Conservation (phyloP, 2,329 filamentous ascomycete species). For the Biscogniauxia sp. region DNA sequence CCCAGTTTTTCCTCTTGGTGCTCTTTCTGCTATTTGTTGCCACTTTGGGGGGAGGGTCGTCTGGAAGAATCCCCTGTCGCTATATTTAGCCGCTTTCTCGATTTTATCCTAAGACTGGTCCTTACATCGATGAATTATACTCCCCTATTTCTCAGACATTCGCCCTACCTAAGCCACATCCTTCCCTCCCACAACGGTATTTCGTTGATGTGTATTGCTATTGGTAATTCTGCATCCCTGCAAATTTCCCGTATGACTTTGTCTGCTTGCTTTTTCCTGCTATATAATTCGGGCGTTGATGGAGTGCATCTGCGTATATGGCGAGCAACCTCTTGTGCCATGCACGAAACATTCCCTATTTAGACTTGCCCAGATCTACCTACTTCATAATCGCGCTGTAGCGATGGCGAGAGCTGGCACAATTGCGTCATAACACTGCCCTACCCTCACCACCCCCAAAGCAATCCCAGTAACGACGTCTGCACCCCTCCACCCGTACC, state of each 20-base stretch:
- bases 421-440: constrained; percentile 11
- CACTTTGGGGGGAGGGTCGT: neutral
- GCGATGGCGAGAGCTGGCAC: neutral
- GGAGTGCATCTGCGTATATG: constrained; percentile 5
- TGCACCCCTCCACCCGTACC: constrained; percentile 19
- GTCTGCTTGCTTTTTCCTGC: constrained; percentile 2
- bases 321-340: constrained; percentile 3
- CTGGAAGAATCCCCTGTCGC: neutral
- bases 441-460: constrained; percentile 3
- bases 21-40: constrained; percentile 3
- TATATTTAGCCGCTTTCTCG: neutral
- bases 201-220: constrained; percentile 1
- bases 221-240: constrained; percentile 3
- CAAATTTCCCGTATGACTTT: constrained; percentile 4
- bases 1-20: neutral
- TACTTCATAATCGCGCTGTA: neutral
- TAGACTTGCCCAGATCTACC: neutral
- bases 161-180: constrained; percentile 8
- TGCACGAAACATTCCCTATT: neutral
- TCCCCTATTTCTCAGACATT: neutral
- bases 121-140: neutral
- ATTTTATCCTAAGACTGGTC: neutral
- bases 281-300: neutral
- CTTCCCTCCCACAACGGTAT: constrained; percentile 7
- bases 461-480: constrained; percentile 13